Evolutionary conservation across 805 yeast species (phyloP).

Genomic region (Teunomyces kruisii): DNA sequence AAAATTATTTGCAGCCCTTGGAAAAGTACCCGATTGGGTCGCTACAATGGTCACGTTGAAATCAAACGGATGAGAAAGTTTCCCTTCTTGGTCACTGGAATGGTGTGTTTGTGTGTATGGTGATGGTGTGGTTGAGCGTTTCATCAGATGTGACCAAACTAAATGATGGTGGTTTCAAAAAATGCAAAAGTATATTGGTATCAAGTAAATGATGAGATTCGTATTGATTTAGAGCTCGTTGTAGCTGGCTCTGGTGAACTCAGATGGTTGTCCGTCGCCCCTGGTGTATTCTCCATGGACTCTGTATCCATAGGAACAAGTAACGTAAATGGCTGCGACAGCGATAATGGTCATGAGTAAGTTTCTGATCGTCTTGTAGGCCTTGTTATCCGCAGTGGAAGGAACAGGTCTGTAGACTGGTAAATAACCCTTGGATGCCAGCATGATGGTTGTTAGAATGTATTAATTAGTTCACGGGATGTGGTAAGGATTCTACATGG

Average conservation of each 20-base stretch:
- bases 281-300: constrained; percentile 8
- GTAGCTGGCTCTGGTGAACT: too few species aligned
- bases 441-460: too few species aligned
- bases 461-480: too few species aligned
- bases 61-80: neutral
- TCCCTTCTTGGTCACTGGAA: neutral
- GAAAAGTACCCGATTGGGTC: neutral
- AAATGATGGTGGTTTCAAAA: neutral
- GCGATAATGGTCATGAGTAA: constrained; percentile 9
- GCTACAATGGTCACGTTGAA: neutral
- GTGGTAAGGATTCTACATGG: too few species aligned
- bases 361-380: constrained; percentile 7
- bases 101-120: neutral
- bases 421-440: neutral
- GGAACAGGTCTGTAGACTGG: constrained; percentile 10
- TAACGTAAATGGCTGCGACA: constrained; percentile 11
- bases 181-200: too few species aligned
- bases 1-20: neutral
- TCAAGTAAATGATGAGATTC: neutral
- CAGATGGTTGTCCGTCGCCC: too few species aligned
- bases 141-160: neutral
- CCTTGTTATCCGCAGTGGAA: constrained; percentile 3
- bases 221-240: neutral
- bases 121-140: neutral
- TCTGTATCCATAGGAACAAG: constrained; percentile 14